Percentiles rank a stretch among this genome's conserved stretches.
These are phyloP conservation scores for Salvia hispanica DNA, from an alignment of 257 asterid genomes.

Conservation along the genomic window DNA sequence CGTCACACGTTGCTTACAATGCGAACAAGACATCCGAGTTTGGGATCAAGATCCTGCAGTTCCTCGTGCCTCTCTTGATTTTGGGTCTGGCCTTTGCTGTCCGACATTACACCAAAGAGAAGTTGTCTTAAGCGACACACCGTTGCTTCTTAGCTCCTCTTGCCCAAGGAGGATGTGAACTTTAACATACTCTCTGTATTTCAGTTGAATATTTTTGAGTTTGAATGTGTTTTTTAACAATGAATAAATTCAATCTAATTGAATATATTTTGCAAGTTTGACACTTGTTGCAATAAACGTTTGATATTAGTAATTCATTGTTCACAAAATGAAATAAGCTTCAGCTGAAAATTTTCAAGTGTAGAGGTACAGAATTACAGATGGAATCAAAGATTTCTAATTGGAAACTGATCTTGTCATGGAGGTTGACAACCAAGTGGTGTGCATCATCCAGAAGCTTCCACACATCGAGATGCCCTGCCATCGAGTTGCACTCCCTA, in stretches of 20 bases:
- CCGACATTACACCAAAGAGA: conserved; percentile 77
- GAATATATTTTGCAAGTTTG: too few species aligned
- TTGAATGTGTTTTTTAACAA: background rate
- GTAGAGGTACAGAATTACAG: conserved; percentile 9
- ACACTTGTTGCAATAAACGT: too few species aligned
- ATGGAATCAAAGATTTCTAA: conserved; percentile 23
- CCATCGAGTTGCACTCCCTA: conserved; percentile 87
- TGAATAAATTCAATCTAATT: too few species aligned
- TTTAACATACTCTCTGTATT: background rate
- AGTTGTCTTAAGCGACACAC: conserved; percentile 30
- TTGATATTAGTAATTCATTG: too few species aligned
- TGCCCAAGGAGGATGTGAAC: background rate
- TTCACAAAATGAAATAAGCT: background rate
- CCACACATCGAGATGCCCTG: conserved; percentile 91
- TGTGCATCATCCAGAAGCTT: conserved; percentile 87
- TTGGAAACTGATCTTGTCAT: conserved; percentile 53
- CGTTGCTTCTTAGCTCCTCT: background rate
- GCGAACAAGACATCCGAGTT: conserved; percentile 63
- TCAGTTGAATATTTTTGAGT: background rate
- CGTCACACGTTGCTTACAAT: conserved; percentile 31
- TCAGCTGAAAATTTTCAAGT: conserved; percentile 17
- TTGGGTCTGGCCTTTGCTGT: conserved; percentile 74
- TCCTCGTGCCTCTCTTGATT: conserved; percentile 76
- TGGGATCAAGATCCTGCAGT: conserved; percentile 67
- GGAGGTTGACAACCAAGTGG: conserved; percentile 75